These are phyloP conservation scores for Prunus mira DNA, from an alignment of 306 rosid genomes.

Conservation along the genomic window DNA sequence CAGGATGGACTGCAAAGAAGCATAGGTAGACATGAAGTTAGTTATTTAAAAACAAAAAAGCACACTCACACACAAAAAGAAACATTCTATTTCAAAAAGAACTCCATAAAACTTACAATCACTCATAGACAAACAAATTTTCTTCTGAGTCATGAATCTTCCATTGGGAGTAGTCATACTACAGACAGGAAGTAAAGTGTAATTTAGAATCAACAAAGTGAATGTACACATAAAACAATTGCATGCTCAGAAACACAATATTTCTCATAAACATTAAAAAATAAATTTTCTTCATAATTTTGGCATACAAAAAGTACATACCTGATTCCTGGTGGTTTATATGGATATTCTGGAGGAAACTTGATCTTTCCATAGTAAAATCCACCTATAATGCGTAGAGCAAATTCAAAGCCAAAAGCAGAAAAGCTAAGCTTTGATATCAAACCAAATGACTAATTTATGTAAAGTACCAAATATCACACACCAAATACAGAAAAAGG, in stretches of 20 bases:
- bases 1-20: constrained; percentile 83
- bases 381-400: constrained; percentile 53
- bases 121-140: constrained; percentile 94
- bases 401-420: not conserved
- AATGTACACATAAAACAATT: not conserved
- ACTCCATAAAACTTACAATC: constrained; percentile 67
- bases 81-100: constrained; percentile 4
- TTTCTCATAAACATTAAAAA: not conserved
- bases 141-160: constrained; percentile 86
- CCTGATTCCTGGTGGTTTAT: constrained; percentile 98
- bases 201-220: not conserved
- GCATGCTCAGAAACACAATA: not conserved
- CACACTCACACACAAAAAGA: not conserved
- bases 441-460: constrained; percentile 16
- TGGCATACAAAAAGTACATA: constrained; percentile 25
- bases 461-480: constrained; percentile 12
- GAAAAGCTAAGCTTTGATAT: not conserved
- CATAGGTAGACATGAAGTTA: constrained; percentile 19
- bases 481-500: constrained; percentile 1
- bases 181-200: constrained; percentile 18
- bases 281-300: not conserved
- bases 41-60: not conserved
- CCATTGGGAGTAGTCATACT: constrained; percentile 99
- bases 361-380: constrained; percentile 92
- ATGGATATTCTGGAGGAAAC: constrained; percentile 90